A percentile compares a stretch with the other conserved stretches of the same genome.
These are phyloP conservation scores for Sugiyamaella boreocaroliniensis DNA, from an alignment of 805 yeast genomes.

Conservation along the genomic window DNA sequence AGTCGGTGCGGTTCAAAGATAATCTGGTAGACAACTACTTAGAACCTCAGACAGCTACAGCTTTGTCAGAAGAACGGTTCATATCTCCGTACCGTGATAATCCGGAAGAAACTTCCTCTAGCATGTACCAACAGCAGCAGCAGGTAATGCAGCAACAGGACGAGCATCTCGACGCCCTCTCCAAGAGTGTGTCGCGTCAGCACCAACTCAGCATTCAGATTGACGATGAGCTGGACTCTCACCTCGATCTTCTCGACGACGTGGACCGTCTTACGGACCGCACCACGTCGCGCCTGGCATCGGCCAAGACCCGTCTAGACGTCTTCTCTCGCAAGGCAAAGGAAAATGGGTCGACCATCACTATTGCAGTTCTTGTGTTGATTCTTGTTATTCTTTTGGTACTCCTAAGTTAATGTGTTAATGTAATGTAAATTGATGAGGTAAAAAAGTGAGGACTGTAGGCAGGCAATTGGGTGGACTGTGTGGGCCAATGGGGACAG, in stretches of 20 bases:
- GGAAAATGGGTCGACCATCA: constrained; percentile 32
- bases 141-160: constrained; percentile 34
- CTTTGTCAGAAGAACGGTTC: constrained; percentile 12
- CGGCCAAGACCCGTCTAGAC: constrained; percentile 31
- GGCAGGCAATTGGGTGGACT: not conserved
- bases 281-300: constrained; percentile 28
- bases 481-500: too few relatives aligned
- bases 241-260: constrained; percentile 33
- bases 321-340: constrained; percentile 33
- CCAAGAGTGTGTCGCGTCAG: constrained; percentile 33
- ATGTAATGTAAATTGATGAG: not conserved
- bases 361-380: constrained; percentile 30
- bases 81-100: constrained; percentile 26
- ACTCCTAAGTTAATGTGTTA: constrained; percentile 20
- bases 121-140: constrained; percentile 25
- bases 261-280: constrained; percentile 35
- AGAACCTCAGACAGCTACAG: not conserved
- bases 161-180: constrained; percentile 30
- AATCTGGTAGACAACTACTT: constrained; percentile 22
- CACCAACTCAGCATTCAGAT: constrained; percentile 34
- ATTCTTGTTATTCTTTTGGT: constrained; percentile 32
- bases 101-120: constrained; percentile 15
- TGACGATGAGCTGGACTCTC: constrained; percentile 33
- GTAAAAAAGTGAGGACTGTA: not conserved
- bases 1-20: constrained; percentile 27